A percentile compares a stretch with the other conserved stretches of the same genome.
phyloP scores from a whole-genome alignment of 768 basidiomycete species.

The Auriscalpium vulgare region DNA sequence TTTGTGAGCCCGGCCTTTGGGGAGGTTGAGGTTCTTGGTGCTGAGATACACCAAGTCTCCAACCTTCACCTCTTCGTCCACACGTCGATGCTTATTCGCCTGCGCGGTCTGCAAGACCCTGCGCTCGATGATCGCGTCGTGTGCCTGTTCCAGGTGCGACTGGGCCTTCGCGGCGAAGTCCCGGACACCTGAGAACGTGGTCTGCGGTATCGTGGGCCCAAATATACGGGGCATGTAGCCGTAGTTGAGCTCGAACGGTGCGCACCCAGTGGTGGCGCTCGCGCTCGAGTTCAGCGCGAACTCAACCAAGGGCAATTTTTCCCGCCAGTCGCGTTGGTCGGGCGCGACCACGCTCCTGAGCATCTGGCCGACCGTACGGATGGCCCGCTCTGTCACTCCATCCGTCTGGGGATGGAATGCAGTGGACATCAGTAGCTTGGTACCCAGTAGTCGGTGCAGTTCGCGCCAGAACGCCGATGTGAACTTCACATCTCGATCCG shows the following conservation, averaged over 20 bases:
- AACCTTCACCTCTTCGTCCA: background rate
- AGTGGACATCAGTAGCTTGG: background rate
- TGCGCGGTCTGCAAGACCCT: background rate
- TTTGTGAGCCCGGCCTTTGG: background rate
- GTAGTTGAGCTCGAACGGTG: background rate
- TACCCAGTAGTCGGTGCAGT: background rate
- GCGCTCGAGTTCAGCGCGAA: background rate
- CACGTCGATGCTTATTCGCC: background rate
- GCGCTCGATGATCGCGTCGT: background rate
- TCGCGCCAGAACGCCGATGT: background rate
- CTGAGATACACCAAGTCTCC: background rate
- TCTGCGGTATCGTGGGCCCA: background rate
- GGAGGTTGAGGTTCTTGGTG: background rate
- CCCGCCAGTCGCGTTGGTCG: background rate
- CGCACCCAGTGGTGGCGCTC: background rate
- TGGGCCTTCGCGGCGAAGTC: background rate
- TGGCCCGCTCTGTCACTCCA: background rate
- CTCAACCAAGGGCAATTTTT: background rate
- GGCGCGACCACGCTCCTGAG: background rate
- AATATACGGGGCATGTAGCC: background rate
- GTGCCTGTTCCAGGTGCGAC: background rate
- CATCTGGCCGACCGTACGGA: background rate
- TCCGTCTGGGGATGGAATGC: background rate
- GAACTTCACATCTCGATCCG: background rate
- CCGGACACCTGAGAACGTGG: background rate